These are phyloP conservation scores for Wakefieldia striispora DNA, from an alignment of 768 basidiomycete species.

Conservation along the genomic window DNA sequence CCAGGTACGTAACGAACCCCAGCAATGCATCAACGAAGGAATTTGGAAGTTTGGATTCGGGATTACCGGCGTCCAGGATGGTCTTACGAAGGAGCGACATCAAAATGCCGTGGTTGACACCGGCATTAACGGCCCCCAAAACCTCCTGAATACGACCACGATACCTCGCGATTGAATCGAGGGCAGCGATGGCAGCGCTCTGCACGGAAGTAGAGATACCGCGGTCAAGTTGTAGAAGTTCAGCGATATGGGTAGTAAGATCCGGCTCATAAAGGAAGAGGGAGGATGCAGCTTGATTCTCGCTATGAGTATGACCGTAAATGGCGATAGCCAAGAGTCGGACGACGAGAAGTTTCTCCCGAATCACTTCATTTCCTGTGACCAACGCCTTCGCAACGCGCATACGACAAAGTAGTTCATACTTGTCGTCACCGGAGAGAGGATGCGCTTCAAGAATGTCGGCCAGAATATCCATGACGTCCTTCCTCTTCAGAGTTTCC, in stretches of 20 bases:
- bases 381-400: constrained; percentile 72
- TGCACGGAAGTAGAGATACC: constrained; percentile 71
- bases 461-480: constrained; percentile 73
- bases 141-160: constrained; percentile 83
- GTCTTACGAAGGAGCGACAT: constrained; percentile 87
- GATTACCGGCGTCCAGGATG: constrained; percentile 65
- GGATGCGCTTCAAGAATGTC: constrained; percentile 65
- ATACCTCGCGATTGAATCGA: constrained; percentile 89
- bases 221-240: constrained; percentile 79
- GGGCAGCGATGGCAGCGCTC: constrained; percentile 81
- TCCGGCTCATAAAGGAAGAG: constrained; percentile 96
- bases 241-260: constrained; percentile 82
- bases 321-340: constrained; percentile 88
- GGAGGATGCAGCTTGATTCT: constrained; percentile 72
- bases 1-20: constrained; percentile 83
- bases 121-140: constrained; percentile 86
- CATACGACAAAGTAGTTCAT: constrained; percentile 85
- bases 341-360: constrained; percentile 77
- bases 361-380: constrained; percentile 53
- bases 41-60: constrained; percentile 65
- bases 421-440: constrained; percentile 80
- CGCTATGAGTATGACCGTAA: constrained; percentile 83
- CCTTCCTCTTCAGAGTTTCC: constrained; percentile 55
- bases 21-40: constrained; percentile 82
- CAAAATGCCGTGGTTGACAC: constrained; percentile 92